Base-by-base conservation (phyloP, 2,329 filamentous ascomycete genomes). In the Onygena corvina region DNA sequence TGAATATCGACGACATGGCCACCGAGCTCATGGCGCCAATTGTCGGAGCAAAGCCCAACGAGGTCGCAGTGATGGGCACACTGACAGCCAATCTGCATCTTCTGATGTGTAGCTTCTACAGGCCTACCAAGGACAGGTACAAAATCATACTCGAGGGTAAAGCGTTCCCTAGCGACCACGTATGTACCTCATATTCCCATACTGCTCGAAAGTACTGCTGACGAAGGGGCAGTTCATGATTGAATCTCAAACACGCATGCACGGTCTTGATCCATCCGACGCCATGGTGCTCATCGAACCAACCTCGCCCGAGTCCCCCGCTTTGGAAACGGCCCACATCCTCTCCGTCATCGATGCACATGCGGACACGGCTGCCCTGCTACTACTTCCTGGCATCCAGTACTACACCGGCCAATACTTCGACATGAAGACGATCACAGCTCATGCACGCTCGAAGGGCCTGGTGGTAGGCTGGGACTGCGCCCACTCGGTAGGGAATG, bases 341-440 rank as follows among this genome's bases (percentile, higher is more conserved):
- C 71, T 92, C 7, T 72, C 76, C 5, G 71, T 78, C 3, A 93
- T 94, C 56, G 83, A 88, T 53, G 69, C 79, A 52, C 81, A 94
- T 60, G 84, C 83, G 40, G 73, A 79, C 1, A 77, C 77, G 4
- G 81, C 86, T 0, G 85, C 87, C 1, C 67, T 95, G 6, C 68
- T 94, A 0, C 76, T 94, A 3, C 77, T 95, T 0, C 86, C 88
- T 0, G 89, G 86, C 7, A 83, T 95, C 35, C 88, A 95, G 63
- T 95, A 88, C 71, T 94, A 93, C 68, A 92, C 84, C 0, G 88
- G 88, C 49, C 89, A 95, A 64, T 78, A 84, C 50, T 84, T 94
- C 57, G 86, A 94, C 64, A 89, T 95, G 3, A 67, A 78, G 36
- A 74, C 69, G 36, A 94, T 94, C 64, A 94, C 89, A 0, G 74